Evolutionary conservation across 2,329 filamentous ascomycete species (phyloP), one percentile per base, ranked within the genome.

Genomic region (Emergomyces orientalis): DNA sequence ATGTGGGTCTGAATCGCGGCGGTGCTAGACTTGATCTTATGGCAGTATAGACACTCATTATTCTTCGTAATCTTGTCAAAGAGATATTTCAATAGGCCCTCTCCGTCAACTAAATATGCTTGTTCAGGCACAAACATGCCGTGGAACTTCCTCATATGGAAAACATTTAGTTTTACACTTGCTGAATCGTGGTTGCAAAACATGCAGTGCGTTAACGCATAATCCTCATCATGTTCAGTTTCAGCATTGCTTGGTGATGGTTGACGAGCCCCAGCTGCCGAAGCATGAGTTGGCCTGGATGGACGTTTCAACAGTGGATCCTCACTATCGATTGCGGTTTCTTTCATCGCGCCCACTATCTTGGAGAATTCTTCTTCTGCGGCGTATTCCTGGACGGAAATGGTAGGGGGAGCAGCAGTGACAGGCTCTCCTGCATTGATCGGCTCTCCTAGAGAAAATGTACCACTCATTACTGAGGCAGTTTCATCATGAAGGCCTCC

Each of bases 71-170:
- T 87, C 68, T 91, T 95, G 66, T 87, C 82, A 71, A 91, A 87
- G 17, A 99, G 81, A 66, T 91, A 87, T 61, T 82, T 81, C 64
- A 99, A 78, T 59, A 99, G 79, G 1, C 92, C 92, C 65, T 96
- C 88, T 2, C 94, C 74, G 70, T 99, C 85, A 4, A 89, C 86
- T 2, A 99, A 79, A 70, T 91, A 99, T 39, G 87, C 79, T 76
- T 86, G 89, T 74, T 99, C 94, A 0, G 94, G 94, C 65, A 99
- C 88, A 76, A 97, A 97, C 86, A 97, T 91, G 79, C 93, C 91
- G 73, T 99, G 94, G 70, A 88, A 87, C 64, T 90, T 88, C 73
- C 88, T 87, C 94, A 99, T 99, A 73, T 99, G 94, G 49, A 86
- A 79, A 41, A 91, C 80, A 71, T 92, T 97, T 39, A 92, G 80